Percentiles rank a stretch among this genome's conserved stretches.
Evolutionary conservation across 1,139 yeast species (phyloP).

Genomic region (Saccharomycopsis crataegensis): DNA sequence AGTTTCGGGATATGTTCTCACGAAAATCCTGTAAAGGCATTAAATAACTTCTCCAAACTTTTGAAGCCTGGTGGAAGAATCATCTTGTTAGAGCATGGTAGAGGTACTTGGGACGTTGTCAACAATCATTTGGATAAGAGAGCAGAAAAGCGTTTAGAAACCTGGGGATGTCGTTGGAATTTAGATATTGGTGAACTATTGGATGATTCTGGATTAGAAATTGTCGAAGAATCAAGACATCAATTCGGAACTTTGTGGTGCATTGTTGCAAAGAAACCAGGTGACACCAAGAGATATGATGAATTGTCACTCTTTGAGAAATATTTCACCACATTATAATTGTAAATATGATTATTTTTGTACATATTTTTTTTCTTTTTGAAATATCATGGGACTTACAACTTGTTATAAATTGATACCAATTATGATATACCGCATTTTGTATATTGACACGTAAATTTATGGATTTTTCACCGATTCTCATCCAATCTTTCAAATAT

Average conservation of each 20-base stretch:
- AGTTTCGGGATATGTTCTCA: slow-evolving; percentile 96
- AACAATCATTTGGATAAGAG: slow-evolving; percentile 77
- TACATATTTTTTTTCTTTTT: background rate
- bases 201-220: slow-evolving; percentile 76
- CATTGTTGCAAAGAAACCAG: slow-evolving; percentile 64
- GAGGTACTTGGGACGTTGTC: slow-evolving; percentile 71
- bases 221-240: slow-evolving; percentile 69
- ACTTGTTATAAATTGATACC: too few species aligned
- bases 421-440: too few species aligned
- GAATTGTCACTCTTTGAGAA: slow-evolving; percentile 42
- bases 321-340: slow-evolving; percentile 26
- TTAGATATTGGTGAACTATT: slow-evolving; percentile 82
- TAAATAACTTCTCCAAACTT: slow-evolving; percentile 62
- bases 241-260: slow-evolving; percentile 96
- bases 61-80: slow-evolving; percentile 90
- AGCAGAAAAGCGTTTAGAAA: slow-evolving; percentile 74
- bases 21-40: slow-evolving; percentile 80
- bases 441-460: too few species aligned
- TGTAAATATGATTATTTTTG: background rate
- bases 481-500: background rate
- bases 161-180: slow-evolving; percentile 98
- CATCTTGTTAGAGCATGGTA: slow-evolving; percentile 83
- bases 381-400: too few species aligned
- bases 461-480: too few species aligned
- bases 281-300: slow-evolving; percentile 45